These are phyloP conservation scores for Cryphonectria carpinicola DNA, from an alignment of 2,329 filamentous ascomycete genomes.

Conservation along the genomic window DNA sequence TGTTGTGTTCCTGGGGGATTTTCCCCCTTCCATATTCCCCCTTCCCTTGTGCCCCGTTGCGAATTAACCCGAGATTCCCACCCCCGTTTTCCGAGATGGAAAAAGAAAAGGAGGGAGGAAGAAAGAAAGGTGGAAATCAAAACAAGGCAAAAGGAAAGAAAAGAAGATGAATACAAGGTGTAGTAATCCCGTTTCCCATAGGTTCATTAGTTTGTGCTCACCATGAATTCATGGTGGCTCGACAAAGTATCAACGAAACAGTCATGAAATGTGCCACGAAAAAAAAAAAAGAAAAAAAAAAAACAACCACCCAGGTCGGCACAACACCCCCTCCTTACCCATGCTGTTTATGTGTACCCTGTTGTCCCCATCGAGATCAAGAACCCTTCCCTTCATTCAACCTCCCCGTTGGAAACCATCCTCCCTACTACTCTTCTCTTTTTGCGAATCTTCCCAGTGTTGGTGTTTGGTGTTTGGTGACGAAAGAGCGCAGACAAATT, in stretches of 20 bases:
- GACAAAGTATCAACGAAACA: conserved; percentile 13
- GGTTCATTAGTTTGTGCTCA: conserved; percentile 1
- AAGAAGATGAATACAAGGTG: not conserved
- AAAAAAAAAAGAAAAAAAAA: not conserved
- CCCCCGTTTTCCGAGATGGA: not conserved
- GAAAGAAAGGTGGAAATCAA: not conserved
- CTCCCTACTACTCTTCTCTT: not conserved
- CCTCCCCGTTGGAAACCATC: too few relatives aligned
- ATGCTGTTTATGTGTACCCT: not conserved
- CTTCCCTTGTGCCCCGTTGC: not conserved
- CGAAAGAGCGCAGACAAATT: conserved; percentile 11
- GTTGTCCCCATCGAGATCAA: not conserved
- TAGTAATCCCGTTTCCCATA: not conserved
- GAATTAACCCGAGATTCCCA: not conserved
- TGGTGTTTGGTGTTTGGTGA: not conserved
- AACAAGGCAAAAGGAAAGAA: not conserved
- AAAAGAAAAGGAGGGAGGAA: not conserved
- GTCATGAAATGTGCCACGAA: conserved; percentile 9
- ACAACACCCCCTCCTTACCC: not conserved
- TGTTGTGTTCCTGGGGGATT: not conserved
- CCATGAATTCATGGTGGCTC: not conserved
- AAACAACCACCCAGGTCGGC: not conserved
- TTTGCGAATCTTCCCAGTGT: not conserved
- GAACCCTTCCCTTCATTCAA: not conserved
- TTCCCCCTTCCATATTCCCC: not conserved